Percentiles rank a stretch among this genome's conserved stretches.
These are phyloP conservation scores for Naganishia sp. DNA, from an alignment of 1,284 basidiomycete genomes.

Conservation along the genomic window DNA sequence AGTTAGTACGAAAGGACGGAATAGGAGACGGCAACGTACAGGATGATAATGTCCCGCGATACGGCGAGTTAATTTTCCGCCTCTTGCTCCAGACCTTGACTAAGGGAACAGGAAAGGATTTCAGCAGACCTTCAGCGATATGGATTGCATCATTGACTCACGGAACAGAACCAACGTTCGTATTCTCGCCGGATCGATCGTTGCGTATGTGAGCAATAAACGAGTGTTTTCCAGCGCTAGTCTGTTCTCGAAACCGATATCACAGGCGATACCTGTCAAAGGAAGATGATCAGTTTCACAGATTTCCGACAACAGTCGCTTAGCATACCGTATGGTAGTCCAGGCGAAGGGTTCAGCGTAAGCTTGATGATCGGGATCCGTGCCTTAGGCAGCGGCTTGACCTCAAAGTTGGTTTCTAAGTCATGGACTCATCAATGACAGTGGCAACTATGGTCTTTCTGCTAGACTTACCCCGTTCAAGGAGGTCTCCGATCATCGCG, in stretches of 20 bases:
- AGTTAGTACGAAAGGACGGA: not conserved
- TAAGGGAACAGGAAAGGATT: slow-evolving; percentile 45
- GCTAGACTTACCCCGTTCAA: slow-evolving; percentile 74
- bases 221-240: slow-evolving; percentile 96
- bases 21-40: slow-evolving; percentile 52
- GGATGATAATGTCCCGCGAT: slow-evolving; percentile 91
- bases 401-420: slow-evolving; percentile 94
- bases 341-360: slow-evolving; percentile 83
- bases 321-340: slow-evolving; percentile 70
- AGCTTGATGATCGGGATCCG: slow-evolving; percentile 99
- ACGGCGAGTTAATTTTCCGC: slow-evolving; percentile 96
- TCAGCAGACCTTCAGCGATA: slow-evolving; percentile 13
- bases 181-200: slow-evolving; percentile 91
- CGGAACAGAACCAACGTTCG: slow-evolving; percentile 92
- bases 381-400: slow-evolving; percentile 93
- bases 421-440: slow-evolving; percentile 13
- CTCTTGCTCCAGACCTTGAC: slow-evolving; percentile 99
- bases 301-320: not conserved
- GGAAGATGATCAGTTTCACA: not conserved
- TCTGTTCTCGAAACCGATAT: slow-evolving; percentile 98
- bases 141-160: slow-evolving; percentile 48
- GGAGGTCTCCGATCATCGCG: slow-evolving; percentile 86
- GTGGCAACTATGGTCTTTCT: not conserved
- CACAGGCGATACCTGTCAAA: slow-evolving; percentile 73
- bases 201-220: slow-evolving; percentile 93